Evolutionary conservation across 352 stramenopile genomes (phyloP).

Genomic region (Phytophthora brassicae): DNA sequence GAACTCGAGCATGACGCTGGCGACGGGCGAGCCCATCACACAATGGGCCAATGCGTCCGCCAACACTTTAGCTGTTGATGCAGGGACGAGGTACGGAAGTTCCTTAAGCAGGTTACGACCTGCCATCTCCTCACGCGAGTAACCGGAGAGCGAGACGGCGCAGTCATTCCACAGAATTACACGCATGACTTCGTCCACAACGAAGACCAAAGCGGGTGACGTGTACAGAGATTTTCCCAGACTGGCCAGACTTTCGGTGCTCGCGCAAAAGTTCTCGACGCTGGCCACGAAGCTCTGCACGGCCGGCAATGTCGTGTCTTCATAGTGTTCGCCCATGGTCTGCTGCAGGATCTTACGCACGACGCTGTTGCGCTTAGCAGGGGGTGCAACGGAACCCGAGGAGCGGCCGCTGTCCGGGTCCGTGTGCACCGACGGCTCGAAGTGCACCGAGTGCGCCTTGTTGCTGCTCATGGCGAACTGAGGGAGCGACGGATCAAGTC

Average conservation of each 20-base stretch:
- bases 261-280: slow-evolving; percentile 76
- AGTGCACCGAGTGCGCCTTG: slow-evolving; percentile 67
- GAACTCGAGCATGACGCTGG: slow-evolving; percentile 63
- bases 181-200: slow-evolving; percentile 82
- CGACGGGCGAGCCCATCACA: slow-evolving; percentile 50
- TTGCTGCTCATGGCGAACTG: slow-evolving; percentile 48
- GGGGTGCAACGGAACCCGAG: slow-evolving; percentile 9
- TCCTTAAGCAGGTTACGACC: slow-evolving; percentile 73
- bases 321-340: slow-evolving; percentile 74
- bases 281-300: slow-evolving; percentile 75
- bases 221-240: slow-evolving; percentile 85
- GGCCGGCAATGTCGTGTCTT: slow-evolving; percentile 64
- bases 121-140: slow-evolving; percentile 79
- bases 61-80: slow-evolving; percentile 51
- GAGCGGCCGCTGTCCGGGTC: slow-evolving; percentile 60
- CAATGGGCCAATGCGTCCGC: slow-evolving; percentile 64
- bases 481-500: slow-evolving; percentile 3
- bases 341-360: slow-evolving; percentile 79
- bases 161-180: slow-evolving; percentile 88
- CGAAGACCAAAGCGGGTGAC: slow-evolving; percentile 73
- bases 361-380: slow-evolving; percentile 41
- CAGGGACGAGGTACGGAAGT: slow-evolving; percentile 67
- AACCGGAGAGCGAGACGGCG: slow-evolving; percentile 73
- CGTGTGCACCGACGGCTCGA: slow-evolving; percentile 57
- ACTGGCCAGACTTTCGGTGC: slow-evolving; percentile 75